These are phyloP conservation scores for Termitomyces sp. DNA, from an alignment of 768 basidiomycete genomes.

Conservation along the genomic window DNA sequence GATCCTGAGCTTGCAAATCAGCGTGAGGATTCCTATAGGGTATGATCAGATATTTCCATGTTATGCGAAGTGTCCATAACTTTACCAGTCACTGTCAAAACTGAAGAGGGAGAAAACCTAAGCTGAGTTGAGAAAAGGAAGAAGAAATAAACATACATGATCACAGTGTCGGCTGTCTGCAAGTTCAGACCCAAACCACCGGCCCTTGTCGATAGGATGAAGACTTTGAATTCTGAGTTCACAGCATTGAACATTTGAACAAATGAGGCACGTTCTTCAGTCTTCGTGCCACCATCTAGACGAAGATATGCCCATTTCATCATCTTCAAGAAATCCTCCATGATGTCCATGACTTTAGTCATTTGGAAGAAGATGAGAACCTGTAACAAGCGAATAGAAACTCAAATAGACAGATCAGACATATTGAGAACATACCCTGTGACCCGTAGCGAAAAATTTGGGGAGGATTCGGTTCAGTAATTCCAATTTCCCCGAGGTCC, in stretches of 20 bases:
- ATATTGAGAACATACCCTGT: constrained; percentile 53
- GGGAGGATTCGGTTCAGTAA: constrained; percentile 86
- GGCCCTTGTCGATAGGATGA: constrained; percentile 91
- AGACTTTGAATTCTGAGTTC: constrained; percentile 81
- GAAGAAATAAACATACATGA: constrained; percentile 58
- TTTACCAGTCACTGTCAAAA: constrained; percentile 73
- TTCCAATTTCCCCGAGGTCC: constrained; percentile 92
- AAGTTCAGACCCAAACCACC: constrained; percentile 93
- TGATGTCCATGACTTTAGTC: constrained; percentile 99
- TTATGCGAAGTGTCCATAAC: neutral
- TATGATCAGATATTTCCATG: neutral
- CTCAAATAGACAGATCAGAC: neutral
- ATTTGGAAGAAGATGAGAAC: constrained; percentile 99
- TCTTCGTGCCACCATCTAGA: constrained; percentile 95
- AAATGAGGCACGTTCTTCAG: constrained; percentile 86
- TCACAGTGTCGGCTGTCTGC: constrained; percentile 94
- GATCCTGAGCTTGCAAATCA: constrained; percentile 98
- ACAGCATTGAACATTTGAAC: constrained; percentile 88
- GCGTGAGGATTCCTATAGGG: constrained; percentile 87
- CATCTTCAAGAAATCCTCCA: constrained; percentile 91
- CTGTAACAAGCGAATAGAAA: constrained; percentile 28
- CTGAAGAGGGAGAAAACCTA: constrained; percentile 27
- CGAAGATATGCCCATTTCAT: constrained; percentile 84
- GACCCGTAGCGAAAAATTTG: constrained; percentile 88
- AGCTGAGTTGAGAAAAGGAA: neutral